Conservation (phyloP, 2,329 filamentous ascomycete species). For the Didymella lethalis region DNA sequence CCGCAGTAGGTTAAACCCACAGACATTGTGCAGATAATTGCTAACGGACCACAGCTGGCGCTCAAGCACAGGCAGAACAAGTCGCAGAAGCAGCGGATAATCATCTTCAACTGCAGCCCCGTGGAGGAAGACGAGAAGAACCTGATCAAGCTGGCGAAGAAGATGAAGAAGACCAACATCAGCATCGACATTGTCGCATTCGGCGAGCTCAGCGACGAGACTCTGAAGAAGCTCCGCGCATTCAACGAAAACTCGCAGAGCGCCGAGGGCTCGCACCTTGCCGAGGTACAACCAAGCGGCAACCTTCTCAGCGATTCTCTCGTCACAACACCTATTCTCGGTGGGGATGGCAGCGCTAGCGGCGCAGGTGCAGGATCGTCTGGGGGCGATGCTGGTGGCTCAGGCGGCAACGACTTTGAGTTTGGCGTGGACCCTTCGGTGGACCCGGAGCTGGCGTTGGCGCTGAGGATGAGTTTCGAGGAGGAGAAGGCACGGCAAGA, state of each 20-base stretch:
- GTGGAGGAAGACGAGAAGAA: conserved; percentile 89
- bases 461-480: conserved; percentile 96
- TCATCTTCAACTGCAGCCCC: conserved; percentile 95
- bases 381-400: conserved; percentile 60
- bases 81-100: conserved; percentile 93
- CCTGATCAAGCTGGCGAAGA: conserved; percentile 88
- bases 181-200: conserved; percentile 95
- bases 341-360: conserved; percentile 75
- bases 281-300: conserved; percentile 87
- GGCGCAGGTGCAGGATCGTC: conserved; percentile 62
- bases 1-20: conserved; percentile 72
- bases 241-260: conserved; percentile 95
- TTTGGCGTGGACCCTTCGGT: conserved; percentile 90
- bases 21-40: conserved; percentile 79
- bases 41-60: conserved; percentile 70
- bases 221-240: conserved; percentile 84
- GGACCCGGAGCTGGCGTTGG: conserved; percentile 93
- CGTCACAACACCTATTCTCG: conserved; percentile 85
- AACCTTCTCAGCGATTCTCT: conserved; percentile 93
- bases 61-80: conserved; percentile 99
- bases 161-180: conserved; percentile 98
- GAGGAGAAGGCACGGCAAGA: conserved; percentile 96
- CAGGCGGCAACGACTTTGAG: conserved; percentile 73
- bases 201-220: conserved; percentile 89
- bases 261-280: conserved; percentile 86